Evolutionary conservation across 352 stramenopile genomes (phyloP), one percentile per base, ranked within the genome.

Genomic region (Phytophthora cryptogea): DNA sequence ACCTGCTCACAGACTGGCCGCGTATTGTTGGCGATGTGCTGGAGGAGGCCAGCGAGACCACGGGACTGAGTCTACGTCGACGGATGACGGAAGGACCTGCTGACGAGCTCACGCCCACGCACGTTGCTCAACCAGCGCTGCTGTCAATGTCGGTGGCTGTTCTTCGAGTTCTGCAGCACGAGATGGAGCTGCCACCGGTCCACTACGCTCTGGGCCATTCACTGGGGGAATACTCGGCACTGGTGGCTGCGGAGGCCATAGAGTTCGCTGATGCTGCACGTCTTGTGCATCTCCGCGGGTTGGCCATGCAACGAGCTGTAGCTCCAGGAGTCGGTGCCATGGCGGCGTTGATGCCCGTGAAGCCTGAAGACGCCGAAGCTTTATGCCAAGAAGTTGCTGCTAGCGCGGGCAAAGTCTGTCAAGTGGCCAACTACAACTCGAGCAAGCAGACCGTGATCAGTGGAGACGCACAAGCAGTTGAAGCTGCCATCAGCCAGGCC

Each of bases 381-480:
- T 70, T 90, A 56, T 92, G 80, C 55, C 54, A 54, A 31, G 42
- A 74, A 36, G 77, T 76, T 5, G 67, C 76, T 10, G 44, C 54
- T 1, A 57, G 66, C 45, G 73, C 74, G 0, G 50, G 59, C 11
- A 72, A 68, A 32, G 71, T 86, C 6, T 95, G 86, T 56, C 69
- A 89, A 55, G 84, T 95, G 35, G 86, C 88, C 56, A 96, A 96
- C 71, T 92, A 93, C 72, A 96, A 96, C 72, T 94, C 83, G 8
- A 89, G 63, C 64, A 92, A 90, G 68, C 88, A 96, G 76, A 82
- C 82, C 27, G 88, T 96, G 47, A 82, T 96, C 66, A 95, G 84
- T 49, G 88, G 88, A 31, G 55, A 83, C 30, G 54, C 53, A 11
- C 17, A 42, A 0, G 78, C 84, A 11, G 81, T 96, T 0, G 61